phyloP scores from a whole-genome alignment of 176 grass and related monocot genomes.

The Bonia amplexicaulis region DNA sequence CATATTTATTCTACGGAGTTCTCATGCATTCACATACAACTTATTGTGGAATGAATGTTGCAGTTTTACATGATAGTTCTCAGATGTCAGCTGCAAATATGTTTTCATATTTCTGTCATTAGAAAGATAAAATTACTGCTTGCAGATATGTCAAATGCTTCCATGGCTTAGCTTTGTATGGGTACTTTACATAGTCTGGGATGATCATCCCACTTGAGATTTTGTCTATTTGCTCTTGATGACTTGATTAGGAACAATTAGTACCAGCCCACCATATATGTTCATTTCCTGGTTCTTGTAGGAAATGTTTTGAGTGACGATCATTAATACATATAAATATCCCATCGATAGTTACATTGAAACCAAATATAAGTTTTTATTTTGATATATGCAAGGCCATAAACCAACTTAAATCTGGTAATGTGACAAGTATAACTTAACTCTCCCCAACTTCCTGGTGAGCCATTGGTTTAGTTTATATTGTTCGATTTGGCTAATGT shows the following conservation, averaged over 20 bases:
- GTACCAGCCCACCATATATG: neutral
- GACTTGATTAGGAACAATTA: neutral
- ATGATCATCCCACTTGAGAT: neutral
- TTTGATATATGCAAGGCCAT: neutral
- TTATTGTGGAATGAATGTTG: constrained; percentile 5
- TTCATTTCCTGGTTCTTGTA: neutral
- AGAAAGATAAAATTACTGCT: neutral
- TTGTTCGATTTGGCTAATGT: neutral
- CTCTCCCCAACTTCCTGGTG: neutral
- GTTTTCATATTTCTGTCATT: constrained; percentile 8
- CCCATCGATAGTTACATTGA: neutral
- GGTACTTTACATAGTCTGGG: neutral
- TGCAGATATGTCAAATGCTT: neutral
- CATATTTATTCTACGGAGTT: neutral
- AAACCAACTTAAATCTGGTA: neutral
- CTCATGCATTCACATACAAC: neutral
- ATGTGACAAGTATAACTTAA: neutral
- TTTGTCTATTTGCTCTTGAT: constrained; percentile 4
- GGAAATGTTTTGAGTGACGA: neutral
- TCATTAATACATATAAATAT: neutral
- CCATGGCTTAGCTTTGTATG: neutral
- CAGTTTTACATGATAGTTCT: constrained; percentile 18
- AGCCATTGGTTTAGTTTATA: neutral
- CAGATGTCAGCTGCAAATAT: neutral
- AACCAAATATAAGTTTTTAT: neutral